Percentiles rank a stretch among this genome's conserved stretches.
Evolutionary conservation across 176 grass and related monocot genomes (phyloP).

Genomic region (Lolium multiflorum): DNA sequence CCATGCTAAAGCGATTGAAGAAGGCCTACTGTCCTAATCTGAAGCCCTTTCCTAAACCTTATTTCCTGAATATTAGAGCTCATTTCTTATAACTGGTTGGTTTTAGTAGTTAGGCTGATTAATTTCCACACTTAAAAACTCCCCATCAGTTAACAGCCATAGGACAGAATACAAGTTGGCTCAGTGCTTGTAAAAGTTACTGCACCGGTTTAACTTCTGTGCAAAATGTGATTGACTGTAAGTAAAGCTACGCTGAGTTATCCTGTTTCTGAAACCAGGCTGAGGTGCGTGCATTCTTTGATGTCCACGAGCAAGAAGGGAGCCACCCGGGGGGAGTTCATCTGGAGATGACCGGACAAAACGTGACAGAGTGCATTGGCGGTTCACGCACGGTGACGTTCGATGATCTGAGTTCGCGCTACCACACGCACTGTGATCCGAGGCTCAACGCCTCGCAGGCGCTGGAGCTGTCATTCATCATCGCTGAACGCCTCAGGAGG

Average conservation of each 20-base stretch:
- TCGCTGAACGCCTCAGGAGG: conserved; percentile 71
- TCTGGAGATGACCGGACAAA: conserved; percentile 88
- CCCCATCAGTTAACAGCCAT: conserved; percentile 10
- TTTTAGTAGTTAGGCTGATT: conserved; percentile 1
- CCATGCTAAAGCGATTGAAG: neutral
- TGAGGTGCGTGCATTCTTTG: conserved; percentile 86
- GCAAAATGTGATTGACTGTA: neutral
- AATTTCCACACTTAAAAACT: neutral
- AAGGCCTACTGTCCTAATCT: neutral
- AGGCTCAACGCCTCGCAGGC: conserved; percentile 90
- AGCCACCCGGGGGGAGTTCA: conserved; percentile 82
- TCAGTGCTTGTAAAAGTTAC: neutral
- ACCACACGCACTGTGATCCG: conserved; percentile 67
- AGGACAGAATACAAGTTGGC: neutral
- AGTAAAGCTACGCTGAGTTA: conserved; percentile 18
- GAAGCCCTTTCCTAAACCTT: neutral
- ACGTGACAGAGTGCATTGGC: conserved; percentile 84
- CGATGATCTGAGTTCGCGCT: conserved; percentile 59
- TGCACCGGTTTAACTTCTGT: conserved; percentile 9
- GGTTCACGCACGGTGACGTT: conserved; percentile 71
- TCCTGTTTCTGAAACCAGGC: conserved; percentile 48
- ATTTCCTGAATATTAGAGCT: conserved; percentile 13
- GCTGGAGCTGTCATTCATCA: conserved; percentile 81
- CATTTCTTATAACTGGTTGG: conserved; percentile 25
- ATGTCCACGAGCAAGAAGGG: conserved; percentile 85